Evolutionary conservation across 306 rosid genomes (phyloP), one percentile per base, ranked within the genome.

Genomic region (Ammopiptanthus mongolicus): DNA sequence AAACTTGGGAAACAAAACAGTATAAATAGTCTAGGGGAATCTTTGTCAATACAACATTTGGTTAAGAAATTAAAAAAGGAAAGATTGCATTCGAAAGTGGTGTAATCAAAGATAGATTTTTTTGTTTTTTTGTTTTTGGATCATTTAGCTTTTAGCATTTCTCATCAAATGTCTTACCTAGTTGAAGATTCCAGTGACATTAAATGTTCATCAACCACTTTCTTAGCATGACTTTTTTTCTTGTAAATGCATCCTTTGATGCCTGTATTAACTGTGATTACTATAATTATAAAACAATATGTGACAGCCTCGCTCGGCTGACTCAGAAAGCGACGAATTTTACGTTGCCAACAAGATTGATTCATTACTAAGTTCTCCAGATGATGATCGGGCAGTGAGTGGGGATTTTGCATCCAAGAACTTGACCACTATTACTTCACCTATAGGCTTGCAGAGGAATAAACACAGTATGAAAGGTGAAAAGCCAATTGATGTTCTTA

Each of bases 401-500:
- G 78, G 64, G 44, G 90, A 83, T 15, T 76, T 25, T 25, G 64
- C 80, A 60, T 68, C 57, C 18, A 83, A 75, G 75, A 73, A 33
- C 76, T 9, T 13, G 28, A 9, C 17, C 65, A 31, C 63, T 10
- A 25, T 13, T 58, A 84, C 78, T 34, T 53, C 74, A 31, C 64
- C 85, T 25, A 84, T 59, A 84, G 80, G 80, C 59, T 39, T 61
- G 59, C 91, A 80, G 12, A 67, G 59, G 37, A 79, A 51, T 65
- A 77, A 47, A 66, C 34, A 11, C 21, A 6, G 19, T 79, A 25
- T 48, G 60, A 89, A 76, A 75, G 34, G 37, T 71, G 97, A 86
- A 77, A 85, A 87, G 79, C 91, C 91, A 57, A 80, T 89, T 76
- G 91, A 89, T 7, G 60, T 91, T 69, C 90, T 91, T 58, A 86